Percentiles rank a stretch among this genome's conserved stretches.
phyloP scores from a whole-genome alignment of 305 asterid genomes.

The Nicotiana rustica region DNA sequence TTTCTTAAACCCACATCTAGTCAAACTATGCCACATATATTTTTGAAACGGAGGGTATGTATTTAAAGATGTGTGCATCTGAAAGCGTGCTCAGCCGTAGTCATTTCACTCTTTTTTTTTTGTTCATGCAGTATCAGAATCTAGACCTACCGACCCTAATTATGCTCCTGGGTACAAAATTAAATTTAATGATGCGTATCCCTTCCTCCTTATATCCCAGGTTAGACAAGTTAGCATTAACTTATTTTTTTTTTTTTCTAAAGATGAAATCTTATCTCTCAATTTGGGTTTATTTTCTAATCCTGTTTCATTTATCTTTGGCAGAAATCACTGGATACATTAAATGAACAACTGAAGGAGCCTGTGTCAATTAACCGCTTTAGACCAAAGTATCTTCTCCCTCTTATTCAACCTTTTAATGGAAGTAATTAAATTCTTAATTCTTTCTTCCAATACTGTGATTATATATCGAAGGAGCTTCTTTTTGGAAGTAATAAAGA shows the following conservation, averaged over 20 bases:
- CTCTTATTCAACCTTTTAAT: neutral
- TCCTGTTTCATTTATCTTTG: conserved; percentile 2
- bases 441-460: neutral
- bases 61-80: conserved; percentile 14
- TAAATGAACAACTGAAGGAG: conserved; percentile 65
- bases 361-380: conserved; percentile 72
- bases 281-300: neutral
- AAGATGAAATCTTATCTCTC: conserved; percentile 6
- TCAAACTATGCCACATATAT: too few relatives aligned
- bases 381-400: conserved; percentile 65
- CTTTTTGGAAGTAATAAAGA: neutral
- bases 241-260: neutral
- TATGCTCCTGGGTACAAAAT: conserved; percentile 52
- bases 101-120: neutral
- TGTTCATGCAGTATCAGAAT: conserved; percentile 45
- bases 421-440: neutral
- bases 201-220: conserved; percentile 63
- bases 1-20: too few relatives aligned
- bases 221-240: conserved; percentile 35
- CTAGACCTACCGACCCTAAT: conserved; percentile 49
- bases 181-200: conserved; percentile 54
- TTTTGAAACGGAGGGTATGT: neutral
- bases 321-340: conserved; percentile 71
- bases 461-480: neutral
- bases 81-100: neutral